Evolutionary conservation across 352 stramenopile species (phyloP).

Genomic region (Pseudoperonospora humuli): DNA sequence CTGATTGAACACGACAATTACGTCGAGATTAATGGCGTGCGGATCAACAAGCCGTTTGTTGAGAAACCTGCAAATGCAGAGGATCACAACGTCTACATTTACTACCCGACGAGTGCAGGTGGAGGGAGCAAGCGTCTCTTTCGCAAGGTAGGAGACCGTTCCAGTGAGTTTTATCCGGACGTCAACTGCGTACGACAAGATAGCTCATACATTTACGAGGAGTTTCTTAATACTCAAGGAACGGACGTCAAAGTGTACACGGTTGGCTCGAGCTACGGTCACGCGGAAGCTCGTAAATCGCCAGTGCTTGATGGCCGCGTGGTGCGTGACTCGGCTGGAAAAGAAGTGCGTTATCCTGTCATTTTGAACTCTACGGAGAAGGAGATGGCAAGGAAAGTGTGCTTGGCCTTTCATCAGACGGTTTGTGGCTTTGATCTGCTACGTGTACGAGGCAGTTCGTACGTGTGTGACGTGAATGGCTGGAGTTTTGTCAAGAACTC

Average conservation of each 20-base stretch:
- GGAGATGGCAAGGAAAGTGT: constrained; percentile 93
- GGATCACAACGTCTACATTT: constrained; percentile 99
- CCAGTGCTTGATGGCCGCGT: constrained; percentile 95
- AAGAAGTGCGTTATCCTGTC: constrained; percentile 98
- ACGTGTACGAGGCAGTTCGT: constrained; percentile 86
- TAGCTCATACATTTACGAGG: constrained; percentile 95
- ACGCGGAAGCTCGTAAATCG: constrained; percentile 98
- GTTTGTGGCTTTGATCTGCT: constrained; percentile 99
- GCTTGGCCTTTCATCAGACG: constrained; percentile 95
- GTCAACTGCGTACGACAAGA: constrained; percentile 94
- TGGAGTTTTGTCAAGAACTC: constrained; percentile 99
- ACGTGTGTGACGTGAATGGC: constrained; percentile 99
- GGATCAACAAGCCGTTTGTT: constrained; percentile 99
- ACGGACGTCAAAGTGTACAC: constrained; percentile 99
- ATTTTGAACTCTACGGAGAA: constrained; percentile 98
- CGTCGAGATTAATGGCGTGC: constrained; percentile 89
- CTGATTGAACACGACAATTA: constrained; percentile 80
- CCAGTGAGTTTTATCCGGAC: constrained; percentile 94
- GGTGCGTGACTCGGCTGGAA: constrained; percentile 92
- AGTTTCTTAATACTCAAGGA: constrained; percentile 99
- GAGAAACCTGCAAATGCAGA: constrained; percentile 99
- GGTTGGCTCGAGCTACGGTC: constrained; percentile 96
- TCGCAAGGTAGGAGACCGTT: constrained; percentile 93
- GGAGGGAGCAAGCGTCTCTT: constrained; percentile 98
- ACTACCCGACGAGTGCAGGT: constrained; percentile 96